Base-by-base conservation (phyloP, 441 rosid genomes). In the Sinapis alba region DNA sequence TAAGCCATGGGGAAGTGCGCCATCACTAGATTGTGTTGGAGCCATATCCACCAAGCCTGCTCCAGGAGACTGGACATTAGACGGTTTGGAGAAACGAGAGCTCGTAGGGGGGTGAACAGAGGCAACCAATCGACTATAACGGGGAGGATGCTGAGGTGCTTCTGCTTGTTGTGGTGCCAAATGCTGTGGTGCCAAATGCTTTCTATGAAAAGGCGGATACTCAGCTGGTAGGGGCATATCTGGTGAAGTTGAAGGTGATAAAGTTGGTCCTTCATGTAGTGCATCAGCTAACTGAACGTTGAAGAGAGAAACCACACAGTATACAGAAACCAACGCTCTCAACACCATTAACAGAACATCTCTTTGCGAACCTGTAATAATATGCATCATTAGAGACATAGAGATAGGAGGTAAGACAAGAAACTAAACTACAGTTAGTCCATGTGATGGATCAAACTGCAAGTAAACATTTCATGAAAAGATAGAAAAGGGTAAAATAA, bases 31-130 rank as follows among this genome's bases (percentile, higher is more conserved):
- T 65, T 85, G 93, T 66, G 88, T 57, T 47, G 99, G 99, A 77
- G 98, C 84, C 74, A 90, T 79, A 79, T 84, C 85, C 73, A 83
- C 79, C 81, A 88, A 81, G 65, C 87, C 88, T 57, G 83, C 85
- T 76, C 84, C 76, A 60, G 97, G 88, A 75, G 92, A 83, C 65
- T 78, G 71, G 3, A 79, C 76, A 65, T 75, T 81, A 54, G 83
- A 32, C 38, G 38, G 38, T 32, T 32, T 89, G 56, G 97, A 88
- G 74, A 90, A 76, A 51, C 36, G 84, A 20, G 91, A 83, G 59
- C 93, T 87, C 7, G 83, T 72, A 57, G 94, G 87, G 7, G 92
- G 89, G 21, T 83, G 96, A 71, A 77, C 78, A 71, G 87, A 75
- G 68, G 88, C 84, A 11, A 88, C 69, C 60, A 86, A 62, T 8